Conservation (phyloP, 192 early-diverging fungal genomes). For the Entomortierella beljakovae region DNA sequence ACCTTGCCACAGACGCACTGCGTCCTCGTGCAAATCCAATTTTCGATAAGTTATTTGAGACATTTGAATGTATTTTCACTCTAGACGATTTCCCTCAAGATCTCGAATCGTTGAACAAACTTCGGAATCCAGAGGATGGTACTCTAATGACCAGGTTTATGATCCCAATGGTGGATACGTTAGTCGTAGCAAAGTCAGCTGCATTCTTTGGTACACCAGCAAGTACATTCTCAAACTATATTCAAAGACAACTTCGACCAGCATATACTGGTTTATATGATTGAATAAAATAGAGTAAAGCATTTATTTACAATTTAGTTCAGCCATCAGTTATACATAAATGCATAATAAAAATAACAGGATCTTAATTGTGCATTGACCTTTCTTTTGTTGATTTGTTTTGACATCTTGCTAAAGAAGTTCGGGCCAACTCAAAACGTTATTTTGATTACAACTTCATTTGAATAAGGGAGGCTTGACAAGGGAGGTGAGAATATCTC, state of each 20-base stretch:
- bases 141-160: conserved; percentile 46
- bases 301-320: too few species aligned
- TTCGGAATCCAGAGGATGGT: conserved; percentile 51
- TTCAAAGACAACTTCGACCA: conserved; percentile 44
- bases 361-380: too few species aligned
- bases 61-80: conserved; percentile 62
- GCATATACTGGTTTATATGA: conserved; percentile 51
- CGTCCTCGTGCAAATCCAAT: conserved; percentile 59
- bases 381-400: too few species aligned
- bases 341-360: too few species aligned
- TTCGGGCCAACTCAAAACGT: too few species aligned
- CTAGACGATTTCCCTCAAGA: conserved; percentile 60
- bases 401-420: too few species aligned
- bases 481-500: too few species aligned
- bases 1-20: conserved; percentile 65
- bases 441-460: too few species aligned
- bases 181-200: conserved; percentile 60
- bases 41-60: conserved; percentile 58
- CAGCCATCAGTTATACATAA: too few species aligned
- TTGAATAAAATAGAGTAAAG: conserved; percentile 7
- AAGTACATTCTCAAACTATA: conserved; percentile 61
- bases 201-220: conserved; percentile 64
- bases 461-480: too few species aligned
- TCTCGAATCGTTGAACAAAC: conserved; percentile 37
- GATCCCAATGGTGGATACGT: conserved; percentile 67